Base-by-base conservation (phyloP, 371 early-diverging fungal species). In the Lichtheimia ramosa region DNA sequence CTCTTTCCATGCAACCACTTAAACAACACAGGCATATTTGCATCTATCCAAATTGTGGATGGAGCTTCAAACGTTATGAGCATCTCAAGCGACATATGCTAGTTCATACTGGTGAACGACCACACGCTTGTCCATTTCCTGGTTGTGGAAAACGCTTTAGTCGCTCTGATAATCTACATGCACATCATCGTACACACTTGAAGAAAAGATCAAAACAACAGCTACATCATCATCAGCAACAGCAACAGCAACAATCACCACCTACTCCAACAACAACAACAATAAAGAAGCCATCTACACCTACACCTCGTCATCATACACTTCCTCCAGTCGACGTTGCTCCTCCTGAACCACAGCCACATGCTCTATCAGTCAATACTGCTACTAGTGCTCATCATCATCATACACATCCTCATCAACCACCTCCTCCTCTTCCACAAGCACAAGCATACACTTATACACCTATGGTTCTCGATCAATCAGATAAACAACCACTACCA, bases 1-100 rank as follows among this genome's bases (percentile, higher is more conserved):
- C 57, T 25, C 25, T 50, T 56, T 54, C 34, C 48, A 43, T 25
- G 41, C 56, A 55, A n/a, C 41, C 52, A 51, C 52, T 43, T 20
- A 62, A 56, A 16, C 66, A 56, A 21, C 56, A 61, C 39, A 60
- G 56, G 55, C 81, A 80, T 46, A 65, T 73, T 15, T 80, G 81
- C 62, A 69, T 66, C 40, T 73, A 73, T 57, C 76, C 77, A 15
- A 64, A 73, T 10, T 81, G 82, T 39, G 68, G 72, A 7, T 76
- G 75, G 79, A 75, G 75, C 49, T 81, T 81, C 57, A 92, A 91
- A 68, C 79, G 92, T 15, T 85, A 76, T 68, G 92, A 93, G 61
- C 92, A 92, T 67, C 66, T 92, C 58, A 88, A 89, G 57, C 70
- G 94, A 16, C 92, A 90, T 60, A 79, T 81, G 69, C 65, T 88